A percentile compares a stretch with the other conserved stretches of the same genome.
These are phyloP conservation scores for Aspergillus oerlinghausenensis DNA, from an alignment of 2,329 filamentous ascomycete species.

Conservation along the genomic window DNA sequence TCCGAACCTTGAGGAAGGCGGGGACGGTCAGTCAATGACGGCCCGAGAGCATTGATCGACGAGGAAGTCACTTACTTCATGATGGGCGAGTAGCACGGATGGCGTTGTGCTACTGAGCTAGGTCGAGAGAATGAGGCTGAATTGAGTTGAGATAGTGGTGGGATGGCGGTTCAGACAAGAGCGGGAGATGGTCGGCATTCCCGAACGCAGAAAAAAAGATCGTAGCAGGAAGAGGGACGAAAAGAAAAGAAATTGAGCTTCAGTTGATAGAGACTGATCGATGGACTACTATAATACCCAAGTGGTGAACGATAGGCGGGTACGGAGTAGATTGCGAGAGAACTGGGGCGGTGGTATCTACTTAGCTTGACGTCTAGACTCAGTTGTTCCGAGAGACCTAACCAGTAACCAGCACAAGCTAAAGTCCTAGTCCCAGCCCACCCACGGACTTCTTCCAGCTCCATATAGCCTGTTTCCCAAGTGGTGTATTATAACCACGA, in stretches of 20 bases:
- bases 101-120: neutral
- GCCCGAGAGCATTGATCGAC: slow-evolving; percentile 5
- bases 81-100: slow-evolving; percentile 4
- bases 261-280: neutral
- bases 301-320: neutral
- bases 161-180: neutral
- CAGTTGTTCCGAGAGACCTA: neutral
- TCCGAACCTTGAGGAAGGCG: slow-evolving; percentile 62
- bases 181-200: neutral
- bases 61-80: slow-evolving; percentile 17
- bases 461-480: neutral
- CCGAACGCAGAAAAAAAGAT: neutral
- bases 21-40: slow-evolving; percentile 5
- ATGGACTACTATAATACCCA: neutral
- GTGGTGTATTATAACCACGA: neutral
- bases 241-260: neutral
- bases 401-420: neutral
- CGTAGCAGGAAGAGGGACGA: neutral
- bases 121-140: neutral
- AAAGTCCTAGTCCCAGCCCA: neutral
- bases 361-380: neutral
- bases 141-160: neutral
- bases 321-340: neutral
- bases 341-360: neutral
- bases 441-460: neutral